Percentiles rank a stretch among this genome's conserved stretches.
These are phyloP conservation scores for Calonectria fujianensis DNA, from an alignment of 2,329 filamentous ascomycete genomes.

Conservation along the genomic window DNA sequence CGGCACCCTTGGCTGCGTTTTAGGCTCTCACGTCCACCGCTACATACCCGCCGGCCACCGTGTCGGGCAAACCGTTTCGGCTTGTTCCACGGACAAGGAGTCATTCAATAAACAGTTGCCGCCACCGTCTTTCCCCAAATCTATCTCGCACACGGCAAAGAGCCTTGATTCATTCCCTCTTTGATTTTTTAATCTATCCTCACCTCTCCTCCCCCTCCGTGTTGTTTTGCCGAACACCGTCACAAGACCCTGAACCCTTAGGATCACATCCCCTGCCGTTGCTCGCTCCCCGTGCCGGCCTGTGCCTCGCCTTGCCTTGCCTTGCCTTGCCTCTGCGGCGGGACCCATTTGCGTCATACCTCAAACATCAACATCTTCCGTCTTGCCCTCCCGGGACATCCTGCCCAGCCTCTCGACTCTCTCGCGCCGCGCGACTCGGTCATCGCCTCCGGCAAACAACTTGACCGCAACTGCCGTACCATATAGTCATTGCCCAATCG, in stretches of 20 bases:
- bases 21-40: conserved; percentile 29
- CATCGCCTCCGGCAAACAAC: neutral
- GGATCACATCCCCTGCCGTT: conserved; percentile 5
- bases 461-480: conserved; percentile 6
- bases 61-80: conserved; percentile 31
- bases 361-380: conserved; percentile 35
- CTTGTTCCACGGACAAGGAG: conserved; percentile 18
- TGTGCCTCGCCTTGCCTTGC: conserved; percentile 36
- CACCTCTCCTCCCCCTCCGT: neutral
- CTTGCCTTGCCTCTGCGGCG: conserved; percentile 49
- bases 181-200: neutral
- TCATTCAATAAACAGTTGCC: conserved; percentile 18
- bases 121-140: conserved; percentile 35
- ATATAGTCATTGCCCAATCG: neutral
- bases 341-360: conserved; percentile 54
- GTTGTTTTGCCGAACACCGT: conserved; percentile 2
- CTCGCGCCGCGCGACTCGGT: conserved; percentile 9
- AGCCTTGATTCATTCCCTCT: neutral
- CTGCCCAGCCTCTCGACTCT: conserved; percentile 19
- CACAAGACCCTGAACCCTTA: conserved; percentile 23
- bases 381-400: conserved; percentile 10
- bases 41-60: conserved; percentile 23
- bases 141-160: neutral
- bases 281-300: conserved; percentile 4
- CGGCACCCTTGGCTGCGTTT: conserved; percentile 24